Percentiles rank a stretch among this genome's conserved stretches.
These are phyloP conservation scores for Citrus maxima DNA, from an alignment of 345 rosid genomes.

Conservation along the genomic window DNA sequence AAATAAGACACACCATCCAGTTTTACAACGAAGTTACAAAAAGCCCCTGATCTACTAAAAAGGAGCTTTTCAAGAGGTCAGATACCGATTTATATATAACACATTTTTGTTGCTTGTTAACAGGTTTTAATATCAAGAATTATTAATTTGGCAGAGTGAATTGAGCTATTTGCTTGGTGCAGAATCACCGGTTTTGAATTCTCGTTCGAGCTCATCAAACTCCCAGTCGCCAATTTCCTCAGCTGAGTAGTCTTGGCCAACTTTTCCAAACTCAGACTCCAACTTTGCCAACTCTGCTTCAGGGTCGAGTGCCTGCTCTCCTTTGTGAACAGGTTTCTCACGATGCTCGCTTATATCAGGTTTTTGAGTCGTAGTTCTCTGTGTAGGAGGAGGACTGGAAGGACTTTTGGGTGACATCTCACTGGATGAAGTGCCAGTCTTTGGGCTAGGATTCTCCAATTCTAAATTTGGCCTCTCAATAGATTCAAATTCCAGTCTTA, in stretches of 20 bases:
- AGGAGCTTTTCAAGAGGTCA: slow-evolving; percentile 20
- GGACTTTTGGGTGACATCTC: slow-evolving; percentile 27
- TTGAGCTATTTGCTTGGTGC: slow-evolving; percentile 23
- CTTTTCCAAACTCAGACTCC: slow-evolving; percentile 91
- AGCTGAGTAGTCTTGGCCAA: slow-evolving; percentile 58
- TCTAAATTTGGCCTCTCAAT: slow-evolving; percentile 81
- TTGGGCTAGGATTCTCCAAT: slow-evolving; percentile 57
- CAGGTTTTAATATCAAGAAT: background rate
- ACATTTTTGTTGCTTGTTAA: slow-evolving; percentile 1
- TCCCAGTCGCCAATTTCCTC: slow-evolving; percentile 96
- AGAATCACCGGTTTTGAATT: slow-evolving; percentile 51
- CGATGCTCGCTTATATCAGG: slow-evolving; percentile 29
- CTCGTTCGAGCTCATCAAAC: slow-evolving; percentile 93
- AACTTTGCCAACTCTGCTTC: slow-evolving; percentile 88
- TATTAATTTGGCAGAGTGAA: background rate
- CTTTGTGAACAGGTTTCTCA: slow-evolving; percentile 26
- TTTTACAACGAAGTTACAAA: slow-evolving; percentile 26
- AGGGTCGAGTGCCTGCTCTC: slow-evolving; percentile 43
- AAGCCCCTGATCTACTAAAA: slow-evolving; percentile 30
- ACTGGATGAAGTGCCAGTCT: slow-evolving; percentile 28
- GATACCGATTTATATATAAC: background rate
- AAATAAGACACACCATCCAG: slow-evolving; percentile 20
- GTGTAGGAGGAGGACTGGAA: slow-evolving; percentile 10
- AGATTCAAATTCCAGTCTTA: slow-evolving; percentile 73
- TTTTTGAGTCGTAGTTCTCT: slow-evolving; percentile 21